Conservation (phyloP, 1,284 basidiomycete genomes). For the Trichosporon sp. region DNA sequence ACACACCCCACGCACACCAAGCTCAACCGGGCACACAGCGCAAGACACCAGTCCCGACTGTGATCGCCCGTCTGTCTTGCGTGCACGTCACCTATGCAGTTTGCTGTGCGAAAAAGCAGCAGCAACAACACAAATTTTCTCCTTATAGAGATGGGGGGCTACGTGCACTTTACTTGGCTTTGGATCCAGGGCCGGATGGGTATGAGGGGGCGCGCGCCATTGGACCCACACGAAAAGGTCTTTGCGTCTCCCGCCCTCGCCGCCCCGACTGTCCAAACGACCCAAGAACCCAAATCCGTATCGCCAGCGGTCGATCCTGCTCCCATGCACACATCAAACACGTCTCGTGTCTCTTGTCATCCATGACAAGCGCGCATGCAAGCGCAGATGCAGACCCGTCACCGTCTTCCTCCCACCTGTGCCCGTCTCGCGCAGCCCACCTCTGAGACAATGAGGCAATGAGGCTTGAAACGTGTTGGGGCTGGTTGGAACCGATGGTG, state of each 20-base stretch:
- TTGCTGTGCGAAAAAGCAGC: neutral
- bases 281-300: constrained; percentile 16
- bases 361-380: neutral
- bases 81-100: neutral
- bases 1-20: constrained; percentile 2
- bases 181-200: constrained; percentile 16
- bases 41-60: neutral
- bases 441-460: constrained; percentile 12
- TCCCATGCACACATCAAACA: constrained; percentile 9
- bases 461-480: constrained; percentile 20
- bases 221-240: constrained; percentile 11
- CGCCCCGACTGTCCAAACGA: constrained; percentile 10
- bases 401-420: neutral
- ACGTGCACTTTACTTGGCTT: constrained; percentile 17
- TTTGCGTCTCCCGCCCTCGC: constrained; percentile 18
- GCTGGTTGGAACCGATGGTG: constrained; percentile 14
- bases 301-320: constrained; percentile 4
- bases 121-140: constrained; percentile 18
- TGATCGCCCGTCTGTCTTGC: neutral
- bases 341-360: constrained; percentile 5
- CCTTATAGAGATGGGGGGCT: constrained; percentile 12
- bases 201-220: constrained; percentile 19
- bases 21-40: neutral
- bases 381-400: neutral
- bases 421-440: neutral